Evolutionary conservation across 2,329 filamentous ascomycete genomes (phyloP).

Genomic region (Phyllosticta capitalensis): DNA sequence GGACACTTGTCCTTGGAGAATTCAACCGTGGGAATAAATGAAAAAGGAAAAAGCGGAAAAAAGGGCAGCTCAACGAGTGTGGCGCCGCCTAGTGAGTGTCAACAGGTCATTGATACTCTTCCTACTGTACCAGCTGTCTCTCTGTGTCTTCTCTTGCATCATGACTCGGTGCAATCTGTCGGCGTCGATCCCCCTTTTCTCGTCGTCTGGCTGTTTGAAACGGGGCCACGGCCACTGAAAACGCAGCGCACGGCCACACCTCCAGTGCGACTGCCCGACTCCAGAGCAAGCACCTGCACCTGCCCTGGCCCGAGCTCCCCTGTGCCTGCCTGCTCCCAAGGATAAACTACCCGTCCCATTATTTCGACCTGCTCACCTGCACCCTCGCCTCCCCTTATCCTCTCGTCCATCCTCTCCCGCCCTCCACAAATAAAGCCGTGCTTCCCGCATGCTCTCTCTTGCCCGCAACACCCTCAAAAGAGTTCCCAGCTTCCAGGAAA

Average conservation of each 20-base stretch:
- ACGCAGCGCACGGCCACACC: not conserved
- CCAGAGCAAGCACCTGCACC: not conserved
- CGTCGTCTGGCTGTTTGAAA: not conserved
- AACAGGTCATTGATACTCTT: no score
- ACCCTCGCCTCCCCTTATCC: not conserved
- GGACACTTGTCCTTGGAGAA: not conserved
- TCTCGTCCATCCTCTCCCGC: not conserved
- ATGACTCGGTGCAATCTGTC: slow-evolving; percentile 10
- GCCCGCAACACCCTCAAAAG: slow-evolving; percentile 30
- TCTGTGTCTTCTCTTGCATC: no score
- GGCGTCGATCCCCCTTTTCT: slow-evolving; percentile 12
- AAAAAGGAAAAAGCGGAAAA: not conserved
- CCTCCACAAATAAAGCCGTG: slow-evolving; percentile 4
- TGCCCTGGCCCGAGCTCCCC: not conserved
- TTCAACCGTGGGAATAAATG: not conserved
- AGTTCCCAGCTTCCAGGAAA: slow-evolving; percentile 33
- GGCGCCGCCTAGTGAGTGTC: no score
- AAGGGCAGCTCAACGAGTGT: not conserved
- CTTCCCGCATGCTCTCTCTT: slow-evolving; percentile 24
- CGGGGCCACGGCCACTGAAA: not conserved
- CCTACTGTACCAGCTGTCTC: no score
- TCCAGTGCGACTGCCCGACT: not conserved
- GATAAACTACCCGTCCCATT: not conserved
- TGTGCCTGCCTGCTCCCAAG: not conserved
- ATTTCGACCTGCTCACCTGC: slow-evolving; percentile 11